phyloP scores from a whole-genome alignment of 2,329 filamentous ascomycete genomes.

The Capronia coronata region DNA sequence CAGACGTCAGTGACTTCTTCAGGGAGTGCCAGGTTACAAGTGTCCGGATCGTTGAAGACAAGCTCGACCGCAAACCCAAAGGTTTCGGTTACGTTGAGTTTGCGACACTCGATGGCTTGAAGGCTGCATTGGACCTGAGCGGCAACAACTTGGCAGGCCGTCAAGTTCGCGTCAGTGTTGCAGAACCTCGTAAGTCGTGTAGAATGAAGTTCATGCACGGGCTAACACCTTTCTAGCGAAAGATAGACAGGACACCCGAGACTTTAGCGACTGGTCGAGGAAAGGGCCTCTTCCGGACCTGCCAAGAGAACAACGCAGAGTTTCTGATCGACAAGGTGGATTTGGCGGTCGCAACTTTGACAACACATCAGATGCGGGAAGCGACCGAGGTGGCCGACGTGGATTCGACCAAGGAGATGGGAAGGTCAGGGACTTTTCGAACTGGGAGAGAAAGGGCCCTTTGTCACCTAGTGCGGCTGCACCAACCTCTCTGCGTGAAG shows the following conservation, averaged over 20 bases:
- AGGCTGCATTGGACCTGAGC: constrained; percentile 79
- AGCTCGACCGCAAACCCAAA: constrained; percentile 87
- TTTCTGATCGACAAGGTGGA: constrained; percentile 48
- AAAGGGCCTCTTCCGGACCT: constrained; percentile 80
- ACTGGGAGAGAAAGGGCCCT: constrained; percentile 93
- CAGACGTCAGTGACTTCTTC: constrained; percentile 81
- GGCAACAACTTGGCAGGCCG: constrained; percentile 79
- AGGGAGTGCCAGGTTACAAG: constrained; percentile 75
- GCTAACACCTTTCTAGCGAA: constrained; percentile 60
- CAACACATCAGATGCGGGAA: constrained; percentile 48
- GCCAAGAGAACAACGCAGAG: constrained; percentile 50
- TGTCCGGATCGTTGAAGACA: constrained; percentile 95
- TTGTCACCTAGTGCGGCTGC: constrained; percentile 61
- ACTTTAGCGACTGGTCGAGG: constrained; percentile 85
- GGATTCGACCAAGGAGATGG: constrained; percentile 64
- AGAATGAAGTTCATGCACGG: neutral
- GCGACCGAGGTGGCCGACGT: constrained; percentile 63
- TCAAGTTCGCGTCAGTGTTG: constrained; percentile 87
- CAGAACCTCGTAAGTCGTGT: constrained; percentile 82
- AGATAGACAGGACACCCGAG: constrained; percentile 69
- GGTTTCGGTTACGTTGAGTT: constrained; percentile 99
- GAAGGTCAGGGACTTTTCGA: constrained; percentile 71
- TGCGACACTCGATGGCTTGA: constrained; percentile 74
- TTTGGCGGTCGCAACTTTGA: constrained; percentile 49
- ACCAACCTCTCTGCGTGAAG: constrained; percentile 43